Conservation (phyloP, 176 grass and related monocot genomes). For the Carex cristatella region DNA sequence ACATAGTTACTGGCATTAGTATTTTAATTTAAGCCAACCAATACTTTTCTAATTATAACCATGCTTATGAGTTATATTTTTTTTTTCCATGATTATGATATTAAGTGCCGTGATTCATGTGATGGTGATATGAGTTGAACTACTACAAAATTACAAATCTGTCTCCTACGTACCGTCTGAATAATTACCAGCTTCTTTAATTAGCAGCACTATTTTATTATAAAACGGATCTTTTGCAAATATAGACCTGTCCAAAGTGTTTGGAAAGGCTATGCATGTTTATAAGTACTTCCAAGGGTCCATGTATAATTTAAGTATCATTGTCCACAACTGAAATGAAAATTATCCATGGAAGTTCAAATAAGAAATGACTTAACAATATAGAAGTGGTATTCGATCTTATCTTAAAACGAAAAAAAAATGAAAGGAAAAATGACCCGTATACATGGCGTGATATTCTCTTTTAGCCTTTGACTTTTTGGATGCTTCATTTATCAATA, state of each 20-base stretch:
- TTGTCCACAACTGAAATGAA: not conserved
- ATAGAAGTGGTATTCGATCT: too few relatives aligned
- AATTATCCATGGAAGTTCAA: not conserved
- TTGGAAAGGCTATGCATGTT: not conserved
- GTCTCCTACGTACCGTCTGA: not conserved
- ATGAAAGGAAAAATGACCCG: too few relatives aligned
- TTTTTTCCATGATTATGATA: not conserved
- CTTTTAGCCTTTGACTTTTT: not conserved
- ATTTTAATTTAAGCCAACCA: not conserved
- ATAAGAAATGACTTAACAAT: not conserved
- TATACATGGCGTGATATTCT: too few relatives aligned
- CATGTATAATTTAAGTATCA: not conserved
- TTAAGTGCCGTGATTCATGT: not conserved
- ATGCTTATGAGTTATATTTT: not conserved
- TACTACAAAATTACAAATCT: not conserved
- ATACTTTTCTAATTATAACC: not conserved
- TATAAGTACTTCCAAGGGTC: not conserved
- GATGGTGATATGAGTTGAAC: not conserved
- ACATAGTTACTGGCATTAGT: not conserved
- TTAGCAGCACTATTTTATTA: not conserved
- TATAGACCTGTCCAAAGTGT: not conserved
- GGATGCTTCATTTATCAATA: not conserved
- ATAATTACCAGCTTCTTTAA: constrained; percentile 7
- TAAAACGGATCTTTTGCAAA: not conserved
- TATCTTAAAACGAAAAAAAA: too few relatives aligned